Conservation (phyloP, 148 eudicot species). For the Heliosperma pusillum region DNA sequence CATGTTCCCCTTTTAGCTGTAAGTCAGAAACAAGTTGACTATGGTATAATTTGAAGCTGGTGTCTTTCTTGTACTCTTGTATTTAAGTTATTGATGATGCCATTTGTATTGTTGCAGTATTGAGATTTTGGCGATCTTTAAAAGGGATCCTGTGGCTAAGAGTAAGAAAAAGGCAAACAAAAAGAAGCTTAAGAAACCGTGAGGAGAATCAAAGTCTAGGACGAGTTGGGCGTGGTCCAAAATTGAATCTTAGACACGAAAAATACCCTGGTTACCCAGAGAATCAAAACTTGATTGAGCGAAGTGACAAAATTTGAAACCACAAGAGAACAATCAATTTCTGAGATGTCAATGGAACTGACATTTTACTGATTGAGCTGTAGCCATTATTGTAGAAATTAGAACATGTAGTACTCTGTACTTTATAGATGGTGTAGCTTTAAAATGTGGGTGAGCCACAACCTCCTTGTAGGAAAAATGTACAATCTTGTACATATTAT, state of each 20-base stretch:
- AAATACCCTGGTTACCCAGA: background rate
- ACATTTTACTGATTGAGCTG: constrained; percentile 1
- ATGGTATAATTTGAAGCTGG: background rate
- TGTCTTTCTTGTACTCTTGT: background rate
- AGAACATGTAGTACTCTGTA: background rate
- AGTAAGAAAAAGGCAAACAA: constrained; percentile 63
- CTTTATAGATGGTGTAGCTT: constrained; percentile 16
- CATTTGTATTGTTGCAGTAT: constrained; percentile 58
- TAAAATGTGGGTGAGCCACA: constrained; percentile 19
- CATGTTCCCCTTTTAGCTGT: background rate
- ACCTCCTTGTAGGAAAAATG: constrained; percentile 14
- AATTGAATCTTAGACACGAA: constrained; percentile 8
- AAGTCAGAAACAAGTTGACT: background rate
- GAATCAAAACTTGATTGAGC: constrained; percentile 2
- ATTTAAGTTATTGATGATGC: background rate
- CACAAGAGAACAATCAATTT: constrained; percentile 7
- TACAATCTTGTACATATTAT: constrained; percentile 29
- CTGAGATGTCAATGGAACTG: constrained; percentile 4
- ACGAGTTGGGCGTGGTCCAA: background rate
- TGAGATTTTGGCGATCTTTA: constrained; percentile 88
- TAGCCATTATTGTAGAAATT: constrained; percentile 2
- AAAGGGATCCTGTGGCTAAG: constrained; percentile 42
- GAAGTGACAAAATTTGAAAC: background rate
- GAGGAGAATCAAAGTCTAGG: constrained; percentile 25
- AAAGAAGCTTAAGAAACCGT: constrained; percentile 60